A percentile compares a stretch with the other conserved stretches of the same genome.
phyloP scores from a whole-genome alignment of 371 early-diverging fungal genomes.

The Actinomortierella ambigua region DNA sequence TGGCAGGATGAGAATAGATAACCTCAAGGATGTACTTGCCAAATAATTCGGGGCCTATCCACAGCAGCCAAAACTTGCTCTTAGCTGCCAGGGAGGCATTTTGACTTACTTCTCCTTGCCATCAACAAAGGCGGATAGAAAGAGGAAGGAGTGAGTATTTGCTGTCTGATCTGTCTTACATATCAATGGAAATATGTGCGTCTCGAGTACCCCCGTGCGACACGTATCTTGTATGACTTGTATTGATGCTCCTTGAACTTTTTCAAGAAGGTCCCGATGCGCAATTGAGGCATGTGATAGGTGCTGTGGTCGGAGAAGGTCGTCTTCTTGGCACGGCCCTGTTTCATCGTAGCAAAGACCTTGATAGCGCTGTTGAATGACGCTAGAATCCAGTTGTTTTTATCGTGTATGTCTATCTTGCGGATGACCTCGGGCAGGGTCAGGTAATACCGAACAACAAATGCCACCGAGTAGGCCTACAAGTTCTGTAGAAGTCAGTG shows the following conservation, averaged over 20 bases:
- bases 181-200: conserved; percentile 1
- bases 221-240: conserved; percentile 7
- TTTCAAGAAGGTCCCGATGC: conserved; percentile 7
- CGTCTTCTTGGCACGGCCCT: too few species aligned
- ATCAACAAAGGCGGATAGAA: conserved; percentile 4
- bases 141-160: conserved; percentile 6
- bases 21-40: conserved; percentile 9
- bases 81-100: too few species aligned
- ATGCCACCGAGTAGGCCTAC: too few species aligned
- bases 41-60: too few species aligned
- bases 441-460: too few species aligned
- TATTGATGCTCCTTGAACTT: conserved; percentile 2
- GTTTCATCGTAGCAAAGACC: conserved; percentile 12
- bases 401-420: conserved; percentile 3
- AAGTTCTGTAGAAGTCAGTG: too few species aligned
- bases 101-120: too few species aligned
- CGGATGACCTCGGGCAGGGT: conserved; percentile 7
- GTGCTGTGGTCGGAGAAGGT: too few species aligned
- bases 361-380: conserved; percentile 11
- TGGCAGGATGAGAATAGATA: conserved; percentile 8
- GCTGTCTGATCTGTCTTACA: not conserved
- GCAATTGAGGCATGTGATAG: too few species aligned
- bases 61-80: too few species aligned
- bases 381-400: not conserved
- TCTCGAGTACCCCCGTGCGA: conserved; percentile 8